These are phyloP conservation scores for Hypoxylon fuscum DNA, from an alignment of 495 filamentous ascomycete species.

Conservation along the genomic window DNA sequence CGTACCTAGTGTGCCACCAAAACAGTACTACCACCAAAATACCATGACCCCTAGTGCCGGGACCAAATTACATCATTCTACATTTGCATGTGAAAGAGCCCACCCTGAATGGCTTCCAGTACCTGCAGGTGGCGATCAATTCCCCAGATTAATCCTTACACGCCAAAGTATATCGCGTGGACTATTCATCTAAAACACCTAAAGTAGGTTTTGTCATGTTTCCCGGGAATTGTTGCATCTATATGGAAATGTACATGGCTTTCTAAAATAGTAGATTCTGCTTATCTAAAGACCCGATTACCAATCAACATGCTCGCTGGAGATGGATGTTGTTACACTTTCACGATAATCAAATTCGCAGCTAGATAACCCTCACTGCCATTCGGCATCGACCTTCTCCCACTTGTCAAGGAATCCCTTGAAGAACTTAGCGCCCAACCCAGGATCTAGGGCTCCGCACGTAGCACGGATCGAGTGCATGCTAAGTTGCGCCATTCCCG, in stretches of 20 bases:
- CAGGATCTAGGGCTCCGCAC: conserved; percentile 85
- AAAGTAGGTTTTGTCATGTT: too few relatives aligned
- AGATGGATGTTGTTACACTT: conserved; percentile 13
- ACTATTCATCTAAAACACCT: too few relatives aligned
- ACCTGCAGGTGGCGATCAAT: conserved; percentile 21
- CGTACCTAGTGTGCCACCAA: conserved; percentile 7
- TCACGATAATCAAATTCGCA: background rate
- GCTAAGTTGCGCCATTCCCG: conserved; percentile 88
- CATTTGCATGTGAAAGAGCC: conserved; percentile 16
- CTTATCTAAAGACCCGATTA: background rate
- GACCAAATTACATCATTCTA: conserved; percentile 32
- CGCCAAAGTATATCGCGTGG: background rate
- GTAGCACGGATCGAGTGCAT: conserved; percentile 97
- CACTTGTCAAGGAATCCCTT: conserved; percentile 89
- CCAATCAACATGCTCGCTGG: background rate
- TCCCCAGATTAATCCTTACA: conserved; percentile 7
- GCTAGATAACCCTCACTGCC: conserved; percentile 56
- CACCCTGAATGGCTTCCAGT: conserved; percentile 3
- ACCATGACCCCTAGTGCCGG: background rate
- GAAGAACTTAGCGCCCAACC: conserved; percentile 86
- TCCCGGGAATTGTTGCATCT: background rate
- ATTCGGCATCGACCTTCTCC: conserved; percentile 87
- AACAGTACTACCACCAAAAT: too few relatives aligned
- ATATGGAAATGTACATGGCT: background rate
- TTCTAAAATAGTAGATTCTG: background rate